phyloP scores from a whole-genome alignment of 176 grass and related monocot species.

The Bromus sterilis region DNA sequence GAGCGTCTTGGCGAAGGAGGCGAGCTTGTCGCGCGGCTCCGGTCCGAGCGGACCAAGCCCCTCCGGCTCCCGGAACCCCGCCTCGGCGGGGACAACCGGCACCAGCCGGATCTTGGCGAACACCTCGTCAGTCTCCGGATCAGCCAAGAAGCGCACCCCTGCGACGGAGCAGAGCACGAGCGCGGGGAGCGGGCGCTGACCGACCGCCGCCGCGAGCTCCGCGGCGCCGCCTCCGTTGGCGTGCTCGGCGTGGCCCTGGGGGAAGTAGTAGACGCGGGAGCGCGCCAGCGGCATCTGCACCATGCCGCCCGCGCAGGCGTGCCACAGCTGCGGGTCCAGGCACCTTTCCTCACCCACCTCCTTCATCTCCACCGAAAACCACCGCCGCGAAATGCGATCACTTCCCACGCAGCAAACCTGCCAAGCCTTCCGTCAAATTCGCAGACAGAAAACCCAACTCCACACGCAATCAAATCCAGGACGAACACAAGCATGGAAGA shows the following conservation, averaged over 20 bases:
- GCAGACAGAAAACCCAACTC: not conserved
- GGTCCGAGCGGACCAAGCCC: conserved; percentile 5
- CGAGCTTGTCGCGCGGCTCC: conserved; percentile 9
- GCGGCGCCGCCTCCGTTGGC: conserved; percentile 24
- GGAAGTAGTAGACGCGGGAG: conserved; percentile 81
- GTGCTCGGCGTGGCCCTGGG: conserved; percentile 95
- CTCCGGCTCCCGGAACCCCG: conserved; percentile 4
- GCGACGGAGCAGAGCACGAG: conserved; percentile 49
- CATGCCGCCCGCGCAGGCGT: conserved; percentile 83
- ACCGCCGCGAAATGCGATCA: conserved; percentile 29
- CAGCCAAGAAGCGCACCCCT: conserved; percentile 58
- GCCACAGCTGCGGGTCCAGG: conserved; percentile 87
- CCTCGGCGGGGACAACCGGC: conserved; percentile 30
- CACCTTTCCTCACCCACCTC: conserved; percentile 28
- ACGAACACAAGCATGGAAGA: not conserved
- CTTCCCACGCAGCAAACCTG: conserved; percentile 17
- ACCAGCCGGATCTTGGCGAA: conserved; percentile 59
- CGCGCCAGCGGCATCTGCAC: conserved; percentile 62
- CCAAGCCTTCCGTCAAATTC: not conserved
- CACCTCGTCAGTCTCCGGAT: conserved; percentile 76
- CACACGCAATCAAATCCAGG: conserved; percentile 8
- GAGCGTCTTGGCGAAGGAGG: conserved; percentile 54
- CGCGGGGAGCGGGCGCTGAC: conserved; percentile 29
- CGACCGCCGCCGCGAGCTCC: conserved; percentile 18
- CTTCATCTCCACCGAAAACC: not conserved